Conservation (phyloP, 768 basidiomycete genomes). For the Trametes maxima region DNA sequence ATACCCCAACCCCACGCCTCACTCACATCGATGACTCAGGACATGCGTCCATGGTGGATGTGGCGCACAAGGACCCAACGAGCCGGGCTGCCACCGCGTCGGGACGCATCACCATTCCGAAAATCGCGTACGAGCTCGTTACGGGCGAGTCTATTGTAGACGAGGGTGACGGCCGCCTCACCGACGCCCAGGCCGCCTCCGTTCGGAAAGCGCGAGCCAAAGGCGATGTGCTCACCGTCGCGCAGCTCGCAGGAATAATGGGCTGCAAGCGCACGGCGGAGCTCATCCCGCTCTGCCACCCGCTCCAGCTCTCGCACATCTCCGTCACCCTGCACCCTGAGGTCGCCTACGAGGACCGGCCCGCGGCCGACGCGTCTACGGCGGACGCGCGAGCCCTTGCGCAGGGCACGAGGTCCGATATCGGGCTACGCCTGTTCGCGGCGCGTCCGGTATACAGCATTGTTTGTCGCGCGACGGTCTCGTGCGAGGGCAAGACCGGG, state of each 20-base stretch:
- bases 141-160: conserved; percentile 34
- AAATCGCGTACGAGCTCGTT: conserved; percentile 65
- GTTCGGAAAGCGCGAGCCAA: conserved; percentile 49
- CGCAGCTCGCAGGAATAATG: conserved; percentile 87
- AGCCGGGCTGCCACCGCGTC: conserved; percentile 72
- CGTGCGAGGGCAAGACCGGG: conserved; percentile 80
- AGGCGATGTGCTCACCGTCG: conserved; percentile 72
- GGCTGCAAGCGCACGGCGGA: conserved; percentile 81
- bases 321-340: conserved; percentile 62
- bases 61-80: conserved; percentile 62
- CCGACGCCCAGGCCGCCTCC: conserved; percentile 2
- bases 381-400: conserved; percentile 7
- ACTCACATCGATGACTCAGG: conserved; percentile 78
- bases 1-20: conserved; percentile 36
- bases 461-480: conserved; percentile 65
- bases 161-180: neutral
- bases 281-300: conserved; percentile 88
- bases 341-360: conserved; percentile 20
- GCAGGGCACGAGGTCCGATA: conserved; percentile 17
- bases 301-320: conserved; percentile 72
- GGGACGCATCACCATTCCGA: conserved; percentile 71
- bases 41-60: conserved; percentile 82
- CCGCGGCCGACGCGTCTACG: conserved; percentile 23
- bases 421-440: conserved; percentile 4
- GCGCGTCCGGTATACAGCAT: conserved; percentile 48